Evolutionary conservation across 1,284 basidiomycete species (phyloP).

Genomic region (Fomitopsis pinicola): DNA sequence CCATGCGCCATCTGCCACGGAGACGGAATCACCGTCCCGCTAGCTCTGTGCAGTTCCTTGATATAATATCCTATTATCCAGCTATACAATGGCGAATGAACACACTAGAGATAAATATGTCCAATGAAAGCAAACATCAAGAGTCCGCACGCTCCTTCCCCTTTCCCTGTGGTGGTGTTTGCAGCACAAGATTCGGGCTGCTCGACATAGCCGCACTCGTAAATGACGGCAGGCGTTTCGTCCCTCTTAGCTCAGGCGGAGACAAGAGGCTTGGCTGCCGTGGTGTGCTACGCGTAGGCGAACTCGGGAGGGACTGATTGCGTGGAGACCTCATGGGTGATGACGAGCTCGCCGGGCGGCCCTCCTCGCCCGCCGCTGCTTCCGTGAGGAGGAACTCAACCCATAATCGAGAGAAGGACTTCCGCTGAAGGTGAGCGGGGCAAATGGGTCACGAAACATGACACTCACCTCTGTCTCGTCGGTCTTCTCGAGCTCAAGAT

Average conservation of each 20-base stretch:
- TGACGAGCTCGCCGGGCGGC: slow-evolving; percentile 17
- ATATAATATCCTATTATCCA: neutral
- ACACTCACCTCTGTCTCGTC: slow-evolving; percentile 70
- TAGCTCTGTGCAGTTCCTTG: no score
- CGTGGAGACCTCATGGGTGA: slow-evolving; percentile 30
- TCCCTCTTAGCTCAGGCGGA: slow-evolving; percentile 31
- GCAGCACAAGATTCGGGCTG: slow-evolving; percentile 45
- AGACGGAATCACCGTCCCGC: no score
- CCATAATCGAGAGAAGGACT: slow-evolving; percentile 94
- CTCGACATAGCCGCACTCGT: slow-evolving; percentile 41
- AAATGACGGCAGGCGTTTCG: slow-evolving; percentile 47
- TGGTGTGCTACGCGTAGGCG: slow-evolving; percentile 36
- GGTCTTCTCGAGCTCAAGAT: slow-evolving; percentile 61
- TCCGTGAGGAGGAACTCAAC: slow-evolving; percentile 95
- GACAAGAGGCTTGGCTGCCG: slow-evolving; percentile 23
- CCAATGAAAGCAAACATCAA: neutral
- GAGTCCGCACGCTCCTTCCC: slow-evolving; percentile 25
- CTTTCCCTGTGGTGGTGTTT: slow-evolving; percentile 36
- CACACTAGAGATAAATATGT: neutral
- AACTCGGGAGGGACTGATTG: slow-evolving; percentile 45
- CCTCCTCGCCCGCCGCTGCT: slow-evolving; percentile 55
- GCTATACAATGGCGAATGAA: slow-evolving; percentile 1
- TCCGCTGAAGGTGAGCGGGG: neutral
- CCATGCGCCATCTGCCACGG: no score
- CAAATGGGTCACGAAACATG: neutral